Base-by-base conservation (phyloP, 805 yeast genomes). In the Candida nemodendra region DNA sequence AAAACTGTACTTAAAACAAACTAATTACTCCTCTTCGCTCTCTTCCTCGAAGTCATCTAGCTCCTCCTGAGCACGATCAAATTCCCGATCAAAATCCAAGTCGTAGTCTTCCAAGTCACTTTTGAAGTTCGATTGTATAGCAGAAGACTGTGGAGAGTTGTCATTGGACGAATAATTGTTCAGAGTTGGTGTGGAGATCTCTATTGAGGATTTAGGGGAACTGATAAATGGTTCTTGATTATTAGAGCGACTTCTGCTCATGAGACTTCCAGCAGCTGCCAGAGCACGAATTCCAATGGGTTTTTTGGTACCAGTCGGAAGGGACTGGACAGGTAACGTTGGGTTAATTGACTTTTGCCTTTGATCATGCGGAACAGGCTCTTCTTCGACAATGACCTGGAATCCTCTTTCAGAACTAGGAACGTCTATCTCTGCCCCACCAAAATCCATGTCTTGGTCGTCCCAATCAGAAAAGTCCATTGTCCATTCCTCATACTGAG, bases 11-110 rank as follows among this genome's bases (percentile, higher is more conserved):
- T n/a, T n/a, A n/a, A n/a, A n/a, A n/a, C n/a, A n/a, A n/a, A n/a
- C n/a, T 13, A 16, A 11, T 38, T 32, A 56, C 35, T 56, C 61
- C 34, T 56, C 61, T 37, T 56, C 61, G 38, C 58, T 55, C n/a
- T 51, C 57, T 17, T 53, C 54, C 14, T 45, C 50, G 32, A 36
- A 31, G 13, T 37, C 47, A 13, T 44, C 51, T 15, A 47, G 36
- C n/a, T 41, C 48, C 19, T 45, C 54, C 25, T 53, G 39, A 9
- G 55, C 57, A 22, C 47, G 47, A 27, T 54, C 56, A 22, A 54
- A 49, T 28, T 51, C 60, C 12, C 54, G 53, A 32, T 52, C 56
- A 14, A 47, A 46, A 5, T 45, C 54, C 12, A 32, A 26, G 15
- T 41, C 53, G 9, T 33, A 41, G n/a, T 40, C 44, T 13, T 16